Evolutionary conservation across 2,329 filamentous ascomycete species (phyloP).

Genomic region (Eurotiales sp.): DNA sequence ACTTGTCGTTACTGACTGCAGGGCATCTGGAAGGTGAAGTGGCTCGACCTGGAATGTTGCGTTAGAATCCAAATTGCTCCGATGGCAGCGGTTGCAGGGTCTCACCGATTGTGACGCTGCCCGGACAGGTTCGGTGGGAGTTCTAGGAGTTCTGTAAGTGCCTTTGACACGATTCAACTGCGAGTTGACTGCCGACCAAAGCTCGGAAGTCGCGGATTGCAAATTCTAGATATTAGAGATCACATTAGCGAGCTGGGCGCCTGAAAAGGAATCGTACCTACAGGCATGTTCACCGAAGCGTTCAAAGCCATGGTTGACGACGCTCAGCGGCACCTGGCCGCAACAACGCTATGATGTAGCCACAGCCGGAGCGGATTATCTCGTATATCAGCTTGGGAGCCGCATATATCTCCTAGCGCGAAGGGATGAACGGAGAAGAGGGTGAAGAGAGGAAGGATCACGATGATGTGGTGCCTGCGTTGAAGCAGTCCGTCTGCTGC

Average conservation of each 20-base stretch:
- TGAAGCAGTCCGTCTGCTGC: slow-evolving; percentile 21
- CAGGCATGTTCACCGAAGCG: slow-evolving; percentile 45
- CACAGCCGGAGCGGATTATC: not conserved
- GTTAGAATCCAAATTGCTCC: not conserved
- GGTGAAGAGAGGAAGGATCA: slow-evolving; percentile 18
- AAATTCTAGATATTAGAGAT: slow-evolving; percentile 39
- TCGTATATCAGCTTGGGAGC: too few relatives aligned
- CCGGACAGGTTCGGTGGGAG: slow-evolving; percentile 1
- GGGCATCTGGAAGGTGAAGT: slow-evolving; percentile 24
- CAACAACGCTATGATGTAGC: slow-evolving; percentile 13
- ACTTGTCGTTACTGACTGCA: slow-evolving; percentile 24
- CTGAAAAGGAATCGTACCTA: slow-evolving; percentile 26
- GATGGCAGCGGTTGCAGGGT: not conserved
- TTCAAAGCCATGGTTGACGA: slow-evolving; percentile 52
- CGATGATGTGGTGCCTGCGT: slow-evolving; percentile 9
- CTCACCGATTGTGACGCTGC: slow-evolving; percentile 16
- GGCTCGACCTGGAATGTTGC: slow-evolving; percentile 14
- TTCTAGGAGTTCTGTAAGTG: slow-evolving; percentile 11
- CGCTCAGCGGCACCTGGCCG: slow-evolving; percentile 37
- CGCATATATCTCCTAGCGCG: not conserved
- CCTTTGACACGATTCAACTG: slow-evolving; percentile 32
- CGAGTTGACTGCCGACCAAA: slow-evolving; percentile 42
- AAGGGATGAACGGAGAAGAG: not conserved
- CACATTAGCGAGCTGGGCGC: not conserved
- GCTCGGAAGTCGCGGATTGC: slow-evolving; percentile 38